These are phyloP conservation scores for Venturia oleaginea DNA, from an alignment of 2,329 filamentous ascomycete genomes.

Conservation along the genomic window DNA sequence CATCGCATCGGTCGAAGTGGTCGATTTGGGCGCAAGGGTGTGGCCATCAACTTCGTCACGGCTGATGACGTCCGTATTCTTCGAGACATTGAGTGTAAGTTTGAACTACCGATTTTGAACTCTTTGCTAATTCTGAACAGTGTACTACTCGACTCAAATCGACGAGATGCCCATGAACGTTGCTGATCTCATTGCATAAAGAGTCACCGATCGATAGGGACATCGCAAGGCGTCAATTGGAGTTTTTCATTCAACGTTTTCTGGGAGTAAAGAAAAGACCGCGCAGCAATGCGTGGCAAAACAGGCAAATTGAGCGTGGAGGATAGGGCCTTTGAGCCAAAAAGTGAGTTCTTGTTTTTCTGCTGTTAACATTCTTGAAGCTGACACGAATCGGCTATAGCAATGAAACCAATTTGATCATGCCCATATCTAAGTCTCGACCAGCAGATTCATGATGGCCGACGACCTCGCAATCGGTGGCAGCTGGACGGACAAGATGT, in stretches of 20 bases:
- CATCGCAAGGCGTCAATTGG: not conserved
- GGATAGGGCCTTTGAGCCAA: slow-evolving; percentile 51
- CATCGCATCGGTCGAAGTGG: slow-evolving; percentile 95
- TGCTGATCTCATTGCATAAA: slow-evolving; percentile 13
- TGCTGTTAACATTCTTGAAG: not conserved
- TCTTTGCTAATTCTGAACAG: slow-evolving; percentile 38
- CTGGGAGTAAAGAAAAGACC: not conserved
- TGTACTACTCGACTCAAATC: slow-evolving; percentile 94
- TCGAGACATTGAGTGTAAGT: slow-evolving; percentile 85
- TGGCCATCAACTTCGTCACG: slow-evolving; percentile 99
- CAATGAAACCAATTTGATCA: not conserved
- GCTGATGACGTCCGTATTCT: slow-evolving; percentile 96
- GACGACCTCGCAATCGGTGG: too few relatives aligned
- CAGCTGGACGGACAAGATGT: too few relatives aligned
- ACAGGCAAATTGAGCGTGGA: slow-evolving; percentile 77
- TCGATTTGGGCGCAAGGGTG: slow-evolving; percentile 93
- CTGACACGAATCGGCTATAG: not conserved
- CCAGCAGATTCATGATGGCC: not conserved
- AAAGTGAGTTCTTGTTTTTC: not conserved
- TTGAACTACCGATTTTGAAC: slow-evolving; percentile 4
- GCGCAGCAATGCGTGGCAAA: slow-evolving; percentile 55
- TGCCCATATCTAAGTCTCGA: not conserved
- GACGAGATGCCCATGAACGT: slow-evolving; percentile 98
- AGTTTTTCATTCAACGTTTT: not conserved
- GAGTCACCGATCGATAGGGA: not conserved